Evolutionary conservation across 192 early-diverging fungal genomes (phyloP).

Genomic region (Gaertneriomyces semiglobifer): DNA sequence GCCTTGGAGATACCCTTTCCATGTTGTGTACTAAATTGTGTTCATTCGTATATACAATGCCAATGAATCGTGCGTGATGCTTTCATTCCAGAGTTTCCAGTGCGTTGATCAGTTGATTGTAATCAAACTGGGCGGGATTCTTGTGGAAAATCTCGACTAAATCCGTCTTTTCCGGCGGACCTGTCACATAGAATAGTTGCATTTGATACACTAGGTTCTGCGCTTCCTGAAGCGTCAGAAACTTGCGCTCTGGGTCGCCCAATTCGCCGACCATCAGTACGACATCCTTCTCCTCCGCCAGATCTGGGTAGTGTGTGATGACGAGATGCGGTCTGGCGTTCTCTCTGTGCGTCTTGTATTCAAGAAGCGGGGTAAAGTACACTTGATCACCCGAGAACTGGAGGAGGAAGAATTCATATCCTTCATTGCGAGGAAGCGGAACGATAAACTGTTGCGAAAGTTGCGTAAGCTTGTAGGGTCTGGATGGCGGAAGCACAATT

Average conservation of each 20-base stretch:
- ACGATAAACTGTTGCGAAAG: constrained; percentile 68
- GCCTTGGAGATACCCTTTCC: too few relatives aligned
- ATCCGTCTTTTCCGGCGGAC: constrained; percentile 54
- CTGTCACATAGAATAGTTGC: constrained; percentile 87
- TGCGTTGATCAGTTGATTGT: constrained; percentile 29
- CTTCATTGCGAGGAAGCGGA: constrained; percentile 73
- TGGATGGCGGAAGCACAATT: not conserved
- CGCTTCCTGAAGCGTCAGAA: constrained; percentile 64
- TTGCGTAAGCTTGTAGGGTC: not conserved
- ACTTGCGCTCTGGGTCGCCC: constrained; percentile 42
- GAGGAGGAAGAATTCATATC: constrained; percentile 81
- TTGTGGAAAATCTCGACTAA: constrained; percentile 79
- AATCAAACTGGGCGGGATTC: constrained; percentile 71
- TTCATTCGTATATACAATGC: not conserved
- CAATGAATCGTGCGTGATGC: not conserved
- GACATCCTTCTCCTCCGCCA: constrained; percentile 71
- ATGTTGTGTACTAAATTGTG: too few relatives aligned
- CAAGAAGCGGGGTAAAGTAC: constrained; percentile 74
- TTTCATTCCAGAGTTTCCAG: constrained; percentile 14
- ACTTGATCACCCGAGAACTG: constrained; percentile 84
- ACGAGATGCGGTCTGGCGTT: constrained; percentile 79
- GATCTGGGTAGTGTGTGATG: constrained; percentile 84
- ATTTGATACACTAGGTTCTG: constrained; percentile 73
- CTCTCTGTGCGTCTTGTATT: constrained; percentile 81
- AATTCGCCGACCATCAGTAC: constrained; percentile 89